phyloP scores from a whole-genome alignment of 306 rosid species.

The Acacia crassicarpa region DNA sequence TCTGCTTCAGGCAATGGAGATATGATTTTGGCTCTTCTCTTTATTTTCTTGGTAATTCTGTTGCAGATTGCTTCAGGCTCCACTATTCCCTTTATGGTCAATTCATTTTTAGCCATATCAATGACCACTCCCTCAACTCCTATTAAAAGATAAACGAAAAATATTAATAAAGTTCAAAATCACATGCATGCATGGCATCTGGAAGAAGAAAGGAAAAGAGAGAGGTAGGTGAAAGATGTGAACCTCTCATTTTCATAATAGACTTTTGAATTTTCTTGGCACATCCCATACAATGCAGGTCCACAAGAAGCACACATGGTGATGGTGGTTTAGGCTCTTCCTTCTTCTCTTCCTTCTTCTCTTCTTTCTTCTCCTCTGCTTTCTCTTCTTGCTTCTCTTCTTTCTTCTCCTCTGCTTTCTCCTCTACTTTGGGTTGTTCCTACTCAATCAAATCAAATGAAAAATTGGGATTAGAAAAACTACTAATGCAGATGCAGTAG shows the following conservation, averaged over 20 bases:
- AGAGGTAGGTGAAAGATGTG: neutral
- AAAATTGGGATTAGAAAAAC: neutral
- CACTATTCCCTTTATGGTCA: slow-evolving; percentile 77
- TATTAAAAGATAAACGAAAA: slow-evolving; percentile 20
- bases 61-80: slow-evolving; percentile 77
- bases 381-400: neutral
- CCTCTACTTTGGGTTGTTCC: slow-evolving; percentile 33
- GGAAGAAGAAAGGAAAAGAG: neutral
- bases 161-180: neutral
- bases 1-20: slow-evolving; percentile 73
- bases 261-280: slow-evolving; percentile 82
- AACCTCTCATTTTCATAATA: slow-evolving; percentile 71
- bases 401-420: slow-evolving; percentile 24
- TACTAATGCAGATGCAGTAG: neutral
- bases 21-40: slow-evolving; percentile 59
- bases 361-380: slow-evolving; percentile 38
- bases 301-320: slow-evolving; percentile 64
- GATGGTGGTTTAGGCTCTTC: slow-evolving; percentile 65
- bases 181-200: neutral
- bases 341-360: slow-evolving; percentile 34
- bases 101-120: slow-evolving; percentile 76
- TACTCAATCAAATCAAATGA: neutral
- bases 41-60: slow-evolving; percentile 62
- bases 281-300: slow-evolving; percentile 88
- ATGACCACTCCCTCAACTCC: slow-evolving; percentile 75